These are phyloP conservation scores for Microdochium paspali DNA, from an alignment of 2,329 filamentous ascomycete genomes.

Conservation along the genomic window DNA sequence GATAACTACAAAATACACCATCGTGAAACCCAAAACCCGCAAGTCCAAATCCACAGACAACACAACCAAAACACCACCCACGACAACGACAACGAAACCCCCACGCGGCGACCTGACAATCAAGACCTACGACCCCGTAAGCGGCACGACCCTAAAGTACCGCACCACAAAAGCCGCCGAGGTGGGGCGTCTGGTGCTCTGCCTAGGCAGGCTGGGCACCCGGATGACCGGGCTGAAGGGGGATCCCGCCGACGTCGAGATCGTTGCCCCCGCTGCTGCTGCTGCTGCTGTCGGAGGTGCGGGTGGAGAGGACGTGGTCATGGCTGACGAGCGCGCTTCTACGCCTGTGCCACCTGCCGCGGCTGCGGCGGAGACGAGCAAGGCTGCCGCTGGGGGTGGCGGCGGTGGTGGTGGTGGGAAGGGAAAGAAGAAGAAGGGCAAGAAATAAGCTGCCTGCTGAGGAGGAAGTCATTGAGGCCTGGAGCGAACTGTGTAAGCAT, in stretches of 20 bases:
- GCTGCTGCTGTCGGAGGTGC: slow-evolving; percentile 23
- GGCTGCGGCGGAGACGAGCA: slow-evolving; percentile 20
- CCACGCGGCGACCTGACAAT: slow-evolving; percentile 65
- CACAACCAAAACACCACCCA: slow-evolving; percentile 5
- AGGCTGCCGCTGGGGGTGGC: no score
- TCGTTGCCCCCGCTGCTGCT: slow-evolving; percentile 15
- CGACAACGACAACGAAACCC: slow-evolving; percentile 27
- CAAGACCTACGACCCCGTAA: slow-evolving; percentile 80
- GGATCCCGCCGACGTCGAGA: slow-evolving; percentile 11
- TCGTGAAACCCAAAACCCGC: slow-evolving; percentile 35
- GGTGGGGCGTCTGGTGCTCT: slow-evolving; percentile 71
- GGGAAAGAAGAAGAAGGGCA: slow-evolving; percentile 15
- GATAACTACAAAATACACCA: slow-evolving; percentile 88
- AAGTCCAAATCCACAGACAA: slow-evolving; percentile 7
- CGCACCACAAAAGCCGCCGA: slow-evolving; percentile 84
- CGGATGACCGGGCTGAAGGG: slow-evolving; percentile 50
- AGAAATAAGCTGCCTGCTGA: not conserved
- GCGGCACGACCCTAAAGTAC: slow-evolving; percentile 82
- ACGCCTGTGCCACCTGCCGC: slow-evolving; percentile 14
- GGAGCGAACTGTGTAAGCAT: not conserved
- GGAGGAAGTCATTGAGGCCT: not conserved
- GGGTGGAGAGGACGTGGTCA: slow-evolving; percentile 25
- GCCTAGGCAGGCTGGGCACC: slow-evolving; percentile 66
- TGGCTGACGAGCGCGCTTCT: slow-evolving; percentile 23
- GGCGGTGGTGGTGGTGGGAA: slow-evolving; percentile 12